phyloP scores from a whole-genome alignment of 2,329 filamentous ascomycete species.

The Colletotrichum spaethianum region DNA sequence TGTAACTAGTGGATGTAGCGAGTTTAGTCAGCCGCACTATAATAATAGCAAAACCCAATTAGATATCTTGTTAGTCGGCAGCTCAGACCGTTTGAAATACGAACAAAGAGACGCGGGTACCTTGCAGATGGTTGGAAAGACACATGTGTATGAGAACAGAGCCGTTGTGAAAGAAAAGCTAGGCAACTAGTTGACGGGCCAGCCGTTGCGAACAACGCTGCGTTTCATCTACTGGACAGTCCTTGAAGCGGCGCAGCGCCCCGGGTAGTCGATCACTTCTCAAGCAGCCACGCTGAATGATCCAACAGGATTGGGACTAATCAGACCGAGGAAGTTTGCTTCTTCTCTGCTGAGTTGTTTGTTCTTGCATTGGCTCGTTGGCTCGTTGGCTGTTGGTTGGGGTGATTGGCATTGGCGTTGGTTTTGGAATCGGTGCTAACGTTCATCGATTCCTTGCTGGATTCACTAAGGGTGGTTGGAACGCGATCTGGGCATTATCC shows the following conservation, averaged over 20 bases:
- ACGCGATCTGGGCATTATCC: not conserved
- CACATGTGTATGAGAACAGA: constrained; percentile 4
- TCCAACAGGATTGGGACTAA: constrained; percentile 5
- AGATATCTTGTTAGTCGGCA: not conserved
- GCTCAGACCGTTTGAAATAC: constrained; percentile 5
- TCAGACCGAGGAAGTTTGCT: constrained; percentile 13
- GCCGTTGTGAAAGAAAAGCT: constrained; percentile 22
- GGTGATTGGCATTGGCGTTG: constrained; percentile 5
- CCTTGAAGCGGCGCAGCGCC: constrained; percentile 29
- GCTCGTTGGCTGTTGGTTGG: constrained; percentile 11
- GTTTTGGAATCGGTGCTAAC: not conserved
- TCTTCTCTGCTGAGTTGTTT: not conserved
- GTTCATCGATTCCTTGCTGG: not conserved
- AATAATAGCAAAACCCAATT: not conserved
- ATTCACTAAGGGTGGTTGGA: not conserved
- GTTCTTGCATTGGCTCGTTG: constrained; percentile 5
- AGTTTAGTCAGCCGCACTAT: not conserved
- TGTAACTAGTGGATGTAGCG: constrained; percentile 4
- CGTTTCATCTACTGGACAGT: constrained; percentile 24
- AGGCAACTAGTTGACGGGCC: not conserved
- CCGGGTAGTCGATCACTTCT: constrained; percentile 21
- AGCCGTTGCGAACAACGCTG: constrained; percentile 30
- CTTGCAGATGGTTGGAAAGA: not conserved
- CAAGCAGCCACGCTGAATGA: constrained; percentile 8
- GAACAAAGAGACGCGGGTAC: constrained; percentile 24